These are phyloP conservation scores for Telfairia occidentalis DNA, from an alignment of 331 rosid genomes.

Conservation along the genomic window DNA sequence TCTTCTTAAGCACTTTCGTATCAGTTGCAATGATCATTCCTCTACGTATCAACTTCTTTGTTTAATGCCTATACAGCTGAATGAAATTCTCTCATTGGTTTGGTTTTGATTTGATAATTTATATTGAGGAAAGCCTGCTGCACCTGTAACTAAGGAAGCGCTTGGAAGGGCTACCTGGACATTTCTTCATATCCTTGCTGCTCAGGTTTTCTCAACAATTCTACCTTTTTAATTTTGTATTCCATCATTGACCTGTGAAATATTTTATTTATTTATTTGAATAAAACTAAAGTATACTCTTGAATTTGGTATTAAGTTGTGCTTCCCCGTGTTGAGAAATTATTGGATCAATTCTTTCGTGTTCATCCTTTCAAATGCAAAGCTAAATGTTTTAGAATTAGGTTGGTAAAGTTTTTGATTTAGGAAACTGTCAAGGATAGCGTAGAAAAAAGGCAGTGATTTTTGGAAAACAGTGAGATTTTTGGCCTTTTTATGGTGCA, in stretches of 20 bases:
- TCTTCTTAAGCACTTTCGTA: background rate
- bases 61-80: background rate
- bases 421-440: background rate
- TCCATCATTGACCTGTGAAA: background rate
- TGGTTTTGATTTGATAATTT: constrained; percentile 10
- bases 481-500: background rate
- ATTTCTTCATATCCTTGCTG: constrained; percentile 90
- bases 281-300: background rate
- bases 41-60: background rate
- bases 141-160: constrained; percentile 59
- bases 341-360: background rate
- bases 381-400: background rate
- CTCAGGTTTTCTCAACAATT: constrained; percentile 49
- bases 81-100: background rate
- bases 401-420: background rate
- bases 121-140: constrained; percentile 35
- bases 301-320: background rate
- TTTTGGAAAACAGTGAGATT: background rate
- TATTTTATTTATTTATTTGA: too few relatives aligned
- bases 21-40: background rate
- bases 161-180: constrained; percentile 96
- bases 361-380: background rate
- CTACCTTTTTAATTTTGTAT: constrained; percentile 9
- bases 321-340: background rate
- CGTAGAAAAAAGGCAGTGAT: background rate